Evolutionary conservation across 2,329 filamentous ascomycete genomes (phyloP).

Genomic region (Fusarium nodosum): DNA sequence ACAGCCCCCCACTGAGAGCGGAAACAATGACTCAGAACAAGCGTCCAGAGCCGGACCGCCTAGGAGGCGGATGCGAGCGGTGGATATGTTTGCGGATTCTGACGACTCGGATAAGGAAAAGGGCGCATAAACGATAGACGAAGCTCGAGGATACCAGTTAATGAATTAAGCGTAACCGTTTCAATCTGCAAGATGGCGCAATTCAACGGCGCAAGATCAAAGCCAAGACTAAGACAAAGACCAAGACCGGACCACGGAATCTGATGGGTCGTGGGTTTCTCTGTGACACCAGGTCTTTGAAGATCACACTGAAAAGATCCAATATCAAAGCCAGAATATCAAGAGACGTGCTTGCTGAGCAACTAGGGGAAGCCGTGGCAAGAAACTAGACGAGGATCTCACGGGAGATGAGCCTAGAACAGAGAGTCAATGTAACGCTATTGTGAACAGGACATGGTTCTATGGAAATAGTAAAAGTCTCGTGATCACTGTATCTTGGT

Average conservation of each 20-base stretch:
- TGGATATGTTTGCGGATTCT: conserved; percentile 89
- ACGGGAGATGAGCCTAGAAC: conserved; percentile 32
- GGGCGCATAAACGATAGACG: conserved; percentile 25
- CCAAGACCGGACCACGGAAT: conserved; percentile 2
- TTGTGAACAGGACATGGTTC: conserved; percentile 16
- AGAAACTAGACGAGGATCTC: conserved; percentile 34
- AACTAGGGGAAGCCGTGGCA: conserved; percentile 13
- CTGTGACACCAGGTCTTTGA: conserved; percentile 15
- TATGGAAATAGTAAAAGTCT: conserved; percentile 1
- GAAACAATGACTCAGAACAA: conserved; percentile 31
- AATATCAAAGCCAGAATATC: conserved; percentile 7
- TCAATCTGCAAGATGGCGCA: conserved; percentile 27
- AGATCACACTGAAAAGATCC: conserved; percentile 7
- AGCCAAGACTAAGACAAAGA: conserved; percentile 10
- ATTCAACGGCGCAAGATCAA: conserved; percentile 22
- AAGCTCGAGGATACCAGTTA: conserved; percentile 15
- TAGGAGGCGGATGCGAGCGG: conserved; percentile 78
- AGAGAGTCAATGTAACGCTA: conserved; percentile 29
- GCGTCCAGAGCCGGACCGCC: conserved; percentile 49
- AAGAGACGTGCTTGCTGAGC: conserved; percentile 13
- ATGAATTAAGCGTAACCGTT: conserved; percentile 19
- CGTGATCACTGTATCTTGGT: conserved; percentile 14
- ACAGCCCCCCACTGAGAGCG: conserved; percentile 40
- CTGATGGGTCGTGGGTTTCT: conserved; percentile 5
- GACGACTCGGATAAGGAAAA: conserved; percentile 62